These are phyloP conservation scores for Colletotrichum godetiae DNA, from an alignment of 2,329 filamentous ascomycete genomes.

Conservation along the genomic window DNA sequence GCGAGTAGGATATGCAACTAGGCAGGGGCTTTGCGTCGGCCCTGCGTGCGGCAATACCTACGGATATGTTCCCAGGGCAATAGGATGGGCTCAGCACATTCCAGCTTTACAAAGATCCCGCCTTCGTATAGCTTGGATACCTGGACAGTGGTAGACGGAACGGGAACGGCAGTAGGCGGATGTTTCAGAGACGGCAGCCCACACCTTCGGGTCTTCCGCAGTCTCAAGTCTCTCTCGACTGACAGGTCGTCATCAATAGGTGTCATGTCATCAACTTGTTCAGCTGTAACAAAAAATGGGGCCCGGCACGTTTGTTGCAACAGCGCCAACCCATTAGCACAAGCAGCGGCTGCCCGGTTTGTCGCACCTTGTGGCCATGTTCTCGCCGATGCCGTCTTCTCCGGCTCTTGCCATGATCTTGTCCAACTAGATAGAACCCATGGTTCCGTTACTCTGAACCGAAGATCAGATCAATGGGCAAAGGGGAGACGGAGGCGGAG, in stretches of 20 bases:
- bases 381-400: background rate
- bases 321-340: background rate
- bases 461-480: background rate
- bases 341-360: background rate
- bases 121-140: no score
- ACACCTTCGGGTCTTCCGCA: background rate
- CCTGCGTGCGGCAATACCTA: background rate
- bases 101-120: background rate
- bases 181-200: constrained; percentile 9
- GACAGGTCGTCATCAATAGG: background rate
- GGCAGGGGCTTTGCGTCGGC: background rate
- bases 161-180: background rate
- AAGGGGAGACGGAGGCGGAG: background rate
- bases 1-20: background rate
- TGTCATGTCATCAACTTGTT: background rate
- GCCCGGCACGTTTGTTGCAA: background rate
- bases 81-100: background rate
- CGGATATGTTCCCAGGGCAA: background rate
- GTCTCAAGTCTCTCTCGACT: no score
- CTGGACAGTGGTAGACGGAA: background rate
- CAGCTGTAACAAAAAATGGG: background rate
- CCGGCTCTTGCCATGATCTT: background rate
- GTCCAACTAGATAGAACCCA: background rate
- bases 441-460: background rate
- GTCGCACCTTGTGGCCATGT: background rate